phyloP scores from a whole-genome alignment of 1,284 basidiomycete genomes.

The Abortiporus biennis region DNA sequence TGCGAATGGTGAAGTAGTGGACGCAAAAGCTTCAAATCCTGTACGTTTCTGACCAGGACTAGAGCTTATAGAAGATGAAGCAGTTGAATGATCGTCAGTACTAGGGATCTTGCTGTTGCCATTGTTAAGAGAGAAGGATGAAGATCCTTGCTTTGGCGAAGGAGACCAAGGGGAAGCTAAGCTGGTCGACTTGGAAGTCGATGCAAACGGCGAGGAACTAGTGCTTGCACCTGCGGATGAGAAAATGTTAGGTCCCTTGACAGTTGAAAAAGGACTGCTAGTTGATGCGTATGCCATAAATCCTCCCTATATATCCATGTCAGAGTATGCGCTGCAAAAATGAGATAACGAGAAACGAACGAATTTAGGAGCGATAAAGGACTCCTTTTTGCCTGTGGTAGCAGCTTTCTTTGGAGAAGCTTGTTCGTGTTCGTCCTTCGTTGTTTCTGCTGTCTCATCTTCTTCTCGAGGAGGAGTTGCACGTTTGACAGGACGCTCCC shows the following conservation, averaged over 20 bases:
- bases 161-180: no score
- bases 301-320: conserved; percentile 33
- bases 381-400: no score
- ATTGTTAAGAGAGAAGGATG: not conserved
- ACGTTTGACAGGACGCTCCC: conserved; percentile 23
- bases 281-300: conserved; percentile 72
- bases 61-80: not conserved
- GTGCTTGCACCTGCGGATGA: not conserved
- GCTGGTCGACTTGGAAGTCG: not conserved
- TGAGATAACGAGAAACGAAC: conserved; percentile 40
- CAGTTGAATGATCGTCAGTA: not conserved
- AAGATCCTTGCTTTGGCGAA: no score
- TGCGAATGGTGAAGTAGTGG: conserved; percentile 67
- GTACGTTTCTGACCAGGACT: conserved; percentile 21
- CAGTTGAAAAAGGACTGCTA: conserved; percentile 61
- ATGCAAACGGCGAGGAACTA: not conserved
- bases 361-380: conserved; percentile 23
- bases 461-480: conserved; percentile 45
- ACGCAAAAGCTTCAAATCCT: conserved; percentile 74
- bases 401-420: no score
- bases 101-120: not conserved
- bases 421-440: conserved; percentile 12
- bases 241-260: conserved; percentile 64
- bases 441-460: conserved; percentile 46
- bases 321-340: not conserved